Evolutionary conservation across 371 early-diverging fungal genomes (phyloP).

Genomic region (Mortierella polycephala): DNA sequence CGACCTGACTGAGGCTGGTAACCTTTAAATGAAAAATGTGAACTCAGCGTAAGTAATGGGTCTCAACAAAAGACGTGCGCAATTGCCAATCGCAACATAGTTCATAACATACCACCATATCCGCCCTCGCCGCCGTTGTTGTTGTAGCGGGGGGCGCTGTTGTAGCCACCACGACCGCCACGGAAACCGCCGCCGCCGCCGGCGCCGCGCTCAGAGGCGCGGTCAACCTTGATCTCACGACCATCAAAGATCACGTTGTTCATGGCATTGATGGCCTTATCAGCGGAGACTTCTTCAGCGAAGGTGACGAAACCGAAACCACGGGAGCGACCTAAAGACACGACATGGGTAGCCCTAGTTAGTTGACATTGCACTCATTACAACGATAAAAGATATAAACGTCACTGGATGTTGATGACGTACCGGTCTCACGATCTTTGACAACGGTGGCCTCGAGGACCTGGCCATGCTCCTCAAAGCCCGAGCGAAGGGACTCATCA

Average conservation of each 20-base stretch:
- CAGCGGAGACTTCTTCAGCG: conserved; percentile 60
- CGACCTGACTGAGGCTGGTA: conserved; percentile 31
- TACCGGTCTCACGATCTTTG: conserved; percentile 64
- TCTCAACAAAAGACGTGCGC: too few species aligned
- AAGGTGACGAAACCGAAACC: conserved; percentile 88
- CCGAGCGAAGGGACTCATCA: conserved; percentile 61
- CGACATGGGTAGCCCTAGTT: too few species aligned
- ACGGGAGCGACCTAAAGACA: conserved; percentile 76
- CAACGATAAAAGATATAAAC: neutral
- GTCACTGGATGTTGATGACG: neutral
- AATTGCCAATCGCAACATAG: too few species aligned
- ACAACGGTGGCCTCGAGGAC: conserved; percentile 59
- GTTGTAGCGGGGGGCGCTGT: conserved; percentile 22
- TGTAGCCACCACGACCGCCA: conserved; percentile 37
- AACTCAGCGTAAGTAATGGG: too few species aligned
- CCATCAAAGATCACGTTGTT: conserved; percentile 74
- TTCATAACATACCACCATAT: conserved; percentile 5
- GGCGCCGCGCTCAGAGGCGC: conserved; percentile 48
- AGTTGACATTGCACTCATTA: too few species aligned
- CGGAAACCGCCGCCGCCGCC: conserved; percentile 26
- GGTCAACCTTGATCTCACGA: conserved; percentile 69
- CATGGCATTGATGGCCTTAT: conserved; percentile 65
- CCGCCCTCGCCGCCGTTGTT: conserved; percentile 18
- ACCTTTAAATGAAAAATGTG: conserved; percentile 12
- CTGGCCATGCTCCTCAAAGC: conserved; percentile 59